These are phyloP conservation scores for Diplodia mutila DNA, from an alignment of 2,329 filamentous ascomycete genomes.

Conservation along the genomic window DNA sequence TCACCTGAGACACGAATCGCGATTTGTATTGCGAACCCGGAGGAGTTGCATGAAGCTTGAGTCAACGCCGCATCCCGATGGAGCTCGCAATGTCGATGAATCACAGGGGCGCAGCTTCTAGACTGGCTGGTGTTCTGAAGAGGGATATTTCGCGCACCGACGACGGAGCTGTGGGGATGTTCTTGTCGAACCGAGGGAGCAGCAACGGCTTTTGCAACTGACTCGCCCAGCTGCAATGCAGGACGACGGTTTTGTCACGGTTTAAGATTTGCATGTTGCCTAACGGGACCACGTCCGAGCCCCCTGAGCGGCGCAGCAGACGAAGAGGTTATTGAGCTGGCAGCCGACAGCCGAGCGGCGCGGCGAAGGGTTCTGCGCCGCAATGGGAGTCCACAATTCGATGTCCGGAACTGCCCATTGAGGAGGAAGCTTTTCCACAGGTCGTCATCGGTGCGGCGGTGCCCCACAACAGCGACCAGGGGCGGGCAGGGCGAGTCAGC, in stretches of 20 bases:
- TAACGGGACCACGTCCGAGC: background rate
- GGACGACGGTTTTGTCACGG: background rate
- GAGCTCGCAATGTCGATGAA: background rate
- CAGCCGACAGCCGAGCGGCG: too few relatives aligned
- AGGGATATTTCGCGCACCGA: background rate
- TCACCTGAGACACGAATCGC: slow-evolving; percentile 5
- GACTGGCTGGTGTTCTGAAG: background rate
- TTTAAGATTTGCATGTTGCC: background rate
- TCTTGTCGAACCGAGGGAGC: background rate
- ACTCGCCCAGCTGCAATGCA: background rate
- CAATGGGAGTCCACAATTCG: background rate
- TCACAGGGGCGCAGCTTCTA: background rate
- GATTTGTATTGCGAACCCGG: background rate
- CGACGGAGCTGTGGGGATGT: background rate
- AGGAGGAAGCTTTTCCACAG: too few relatives aligned
- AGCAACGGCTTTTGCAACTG: background rate
- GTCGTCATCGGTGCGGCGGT: too few relatives aligned
- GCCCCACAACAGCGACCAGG: background rate
- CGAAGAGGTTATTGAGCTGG: too few relatives aligned
- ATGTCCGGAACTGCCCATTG: too few relatives aligned
- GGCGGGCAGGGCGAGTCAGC: background rate
- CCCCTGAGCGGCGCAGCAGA: background rate
- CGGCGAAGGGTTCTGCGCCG: background rate
- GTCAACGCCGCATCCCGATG: background rate
- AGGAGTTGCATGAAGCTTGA: background rate